Base-by-base conservation (phyloP, 768 basidiomycete species). In the Pulveroboletus sp. region DNA sequence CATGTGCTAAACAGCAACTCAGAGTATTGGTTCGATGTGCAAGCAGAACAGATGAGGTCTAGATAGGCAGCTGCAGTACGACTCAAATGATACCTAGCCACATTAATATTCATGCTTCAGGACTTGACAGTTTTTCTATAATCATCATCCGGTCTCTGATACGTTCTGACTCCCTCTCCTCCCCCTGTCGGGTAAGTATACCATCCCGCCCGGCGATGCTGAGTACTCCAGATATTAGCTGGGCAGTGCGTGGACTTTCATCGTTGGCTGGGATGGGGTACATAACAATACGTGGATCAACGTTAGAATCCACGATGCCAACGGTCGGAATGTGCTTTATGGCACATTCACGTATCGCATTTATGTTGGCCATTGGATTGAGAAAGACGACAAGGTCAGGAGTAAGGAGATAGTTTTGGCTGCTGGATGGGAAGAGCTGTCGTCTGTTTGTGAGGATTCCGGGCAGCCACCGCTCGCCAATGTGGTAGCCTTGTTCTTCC, bases 181-280 rank as follows among this genome's bases (percentile, higher is more conserved):
- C 66, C 41, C 65, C 69, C 21, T 57, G 51, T 12, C 56, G 64
- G 19, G 87, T 65, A 42, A 78, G 77, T 43, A 79, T 74, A 13
- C 88, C 87, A 62, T 91, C 87, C 51, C 81, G 74, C 2, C 92
- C 87, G 2, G 97, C 97, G 51, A 97, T 78, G 56, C 92, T 91
- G 49, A 99, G 72, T 9, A 97, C 81, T 11, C 95, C 95, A 1
- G 86, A 82, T 49, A 99, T 79, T 35, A 99, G 73, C 61, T 98
- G 95, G 37, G 92, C 91, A 14, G 94, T 87, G 39, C 94, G 80
- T 10, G 86, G 78, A 62, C 83, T 92, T 70, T 99, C 97, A 70
- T 95, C 92, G 67, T 98, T 99, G n/a, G 91, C 94, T 0, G 94
- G 94, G 62, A 99, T 97, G 36, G 97, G 88, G 67, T 97, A 98